Evolutionary conservation across 805 yeast genomes (phyloP).

Genomic region (Sungouiozyma ichnusensis): DNA sequence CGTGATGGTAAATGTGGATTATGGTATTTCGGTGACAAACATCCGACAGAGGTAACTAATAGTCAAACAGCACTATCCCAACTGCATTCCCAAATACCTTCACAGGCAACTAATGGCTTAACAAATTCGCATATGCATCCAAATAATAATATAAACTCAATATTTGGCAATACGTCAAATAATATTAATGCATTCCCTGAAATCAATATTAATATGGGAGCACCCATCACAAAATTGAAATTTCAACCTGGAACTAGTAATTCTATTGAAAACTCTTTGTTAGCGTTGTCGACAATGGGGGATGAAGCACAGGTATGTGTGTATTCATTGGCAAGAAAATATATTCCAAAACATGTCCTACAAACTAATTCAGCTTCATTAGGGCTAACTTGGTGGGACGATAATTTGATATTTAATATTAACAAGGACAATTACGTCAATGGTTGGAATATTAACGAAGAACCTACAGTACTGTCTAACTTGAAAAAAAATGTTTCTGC

Average conservation of each 20-base stretch:
- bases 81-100: constrained; percentile 31
- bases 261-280: constrained; percentile 44
- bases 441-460: constrained; percentile 26
- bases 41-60: background rate
- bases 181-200: constrained; percentile 42
- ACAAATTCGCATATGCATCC: background rate
- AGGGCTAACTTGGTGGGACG: constrained; percentile 30
- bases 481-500: constrained; percentile 17
- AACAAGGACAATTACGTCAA: constrained; percentile 25
- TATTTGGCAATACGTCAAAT: background rate
- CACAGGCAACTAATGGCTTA: constrained; percentile 8
- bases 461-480: constrained; percentile 26
- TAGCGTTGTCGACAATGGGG: constrained; percentile 64
- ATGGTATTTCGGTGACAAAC: constrained; percentile 27
- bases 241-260: constrained; percentile 24
- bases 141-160: constrained; percentile 7
- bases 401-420: constrained; percentile 23
- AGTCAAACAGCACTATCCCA: constrained; percentile 42
- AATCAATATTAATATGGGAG: constrained; percentile 59
- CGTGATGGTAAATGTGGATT: constrained; percentile 51
- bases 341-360: constrained; percentile 49
- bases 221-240: constrained; percentile 55
- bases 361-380: constrained; percentile 21
- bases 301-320: constrained; percentile 60
- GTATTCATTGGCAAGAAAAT: constrained; percentile 61